Base-by-base conservation (phyloP, 768 basidiomycete species). In the Suillus clintonianus region DNA sequence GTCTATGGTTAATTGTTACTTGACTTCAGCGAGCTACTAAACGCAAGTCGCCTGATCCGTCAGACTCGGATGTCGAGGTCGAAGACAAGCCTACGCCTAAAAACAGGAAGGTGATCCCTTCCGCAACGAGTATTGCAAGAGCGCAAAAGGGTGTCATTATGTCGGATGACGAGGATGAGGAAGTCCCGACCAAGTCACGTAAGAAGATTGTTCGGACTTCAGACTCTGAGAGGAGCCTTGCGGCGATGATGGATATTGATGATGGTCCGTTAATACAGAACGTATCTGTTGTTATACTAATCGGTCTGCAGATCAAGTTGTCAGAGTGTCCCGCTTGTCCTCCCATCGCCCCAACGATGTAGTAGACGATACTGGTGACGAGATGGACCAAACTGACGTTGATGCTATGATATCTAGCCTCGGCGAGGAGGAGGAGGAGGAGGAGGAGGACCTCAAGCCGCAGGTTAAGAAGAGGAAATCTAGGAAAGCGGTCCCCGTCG, bases 161-260 rank as follows among this genome's bases (percentile, higher is more conserved):
- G 15, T 90, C 89, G 0, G 90, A 91, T 61, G 85, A 87, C 4
- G 89, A 85, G 17, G 80, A 85, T 0, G 81, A 81, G 14, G 75
- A 68, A 17, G 69, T 60, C 47, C 61, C 64, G 3, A 72, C 41
- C 66, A 73, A 11, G 64, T 72, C 41, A 68, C 75, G 70, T 47
- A 73, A 50, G 48, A 70, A 69, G 30, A 59, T 73, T 74, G 80
- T 67, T 72, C 10, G 32, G 19, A 78, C 80, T 32, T 79, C 79
- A 10, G 83, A 86, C 62, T 77, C 80, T 17, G 84, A 77, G 67
- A 71, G 62, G 65, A 83, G 82, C 50, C 56, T 83, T 55, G 73
- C 73, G n/a, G 88, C 84, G 11, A 83, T 91, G 80, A 91, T 91
- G 90, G 90, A 92, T 58, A 82, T 91, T 60, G 90, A 91, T 62